Conservation (phyloP, 208 protist genomes). For the Perkinsela sp. region DNA sequence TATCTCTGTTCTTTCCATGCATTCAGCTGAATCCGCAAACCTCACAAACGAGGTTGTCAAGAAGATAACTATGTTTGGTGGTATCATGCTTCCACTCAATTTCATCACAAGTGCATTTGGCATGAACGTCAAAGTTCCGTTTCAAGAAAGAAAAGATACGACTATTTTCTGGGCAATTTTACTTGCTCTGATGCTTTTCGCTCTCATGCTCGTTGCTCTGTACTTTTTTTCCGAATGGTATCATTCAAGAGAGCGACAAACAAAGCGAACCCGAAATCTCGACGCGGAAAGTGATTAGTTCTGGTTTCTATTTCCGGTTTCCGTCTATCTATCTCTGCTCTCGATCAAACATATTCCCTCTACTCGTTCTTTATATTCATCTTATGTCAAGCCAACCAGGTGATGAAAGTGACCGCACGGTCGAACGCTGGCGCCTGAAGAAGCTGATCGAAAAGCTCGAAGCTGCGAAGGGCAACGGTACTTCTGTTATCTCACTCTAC, state of each 20-base stretch:
- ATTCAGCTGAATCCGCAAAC: constrained; percentile 4
- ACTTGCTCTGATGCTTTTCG: neutral
- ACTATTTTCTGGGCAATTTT: constrained; percentile 9
- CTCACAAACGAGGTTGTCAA: constrained; percentile 7
- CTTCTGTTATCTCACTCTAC: constrained; percentile 95
- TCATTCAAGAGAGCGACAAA: neutral
- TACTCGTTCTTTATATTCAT: too few relatives aligned
- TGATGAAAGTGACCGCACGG: constrained; percentile 44
- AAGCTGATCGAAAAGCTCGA: constrained; percentile 92
- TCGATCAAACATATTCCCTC: too few relatives aligned
- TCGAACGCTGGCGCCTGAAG: constrained; percentile 97
- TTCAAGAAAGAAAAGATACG: constrained; percentile 15
- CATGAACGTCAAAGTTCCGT: constrained; percentile 62
- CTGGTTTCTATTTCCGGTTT: too few relatives aligned
- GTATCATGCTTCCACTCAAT: constrained; percentile 29
- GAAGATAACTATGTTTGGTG: constrained; percentile 9
- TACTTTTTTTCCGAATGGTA: neutral
- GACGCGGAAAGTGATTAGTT: neutral
- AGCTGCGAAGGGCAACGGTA: constrained; percentile 88
- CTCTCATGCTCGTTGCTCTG: neutral
- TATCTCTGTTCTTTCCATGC: constrained; percentile 4
- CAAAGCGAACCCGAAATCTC: neutral
- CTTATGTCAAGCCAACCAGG: neutral
- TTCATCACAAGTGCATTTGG: constrained; percentile 47
- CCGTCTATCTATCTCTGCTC: too few relatives aligned